Percentiles rank a stretch among this genome's conserved stretches.
phyloP scores from a whole-genome alignment of 495 filamentous ascomycete genomes.

The Penicillium simplicissimum region DNA sequence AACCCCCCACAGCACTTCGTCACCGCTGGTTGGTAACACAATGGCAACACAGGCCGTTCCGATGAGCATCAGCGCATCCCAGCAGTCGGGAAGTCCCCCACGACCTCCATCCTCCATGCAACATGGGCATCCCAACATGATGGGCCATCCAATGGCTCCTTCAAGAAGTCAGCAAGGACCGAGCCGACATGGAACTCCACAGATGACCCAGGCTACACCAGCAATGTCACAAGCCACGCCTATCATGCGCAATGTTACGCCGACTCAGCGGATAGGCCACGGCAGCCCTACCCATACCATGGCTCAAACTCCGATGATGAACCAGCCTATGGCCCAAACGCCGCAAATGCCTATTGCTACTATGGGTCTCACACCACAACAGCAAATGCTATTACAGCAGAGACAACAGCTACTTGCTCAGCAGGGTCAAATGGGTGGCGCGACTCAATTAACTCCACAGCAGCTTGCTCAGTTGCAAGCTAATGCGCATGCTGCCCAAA shows the following conservation, averaged over 20 bases:
- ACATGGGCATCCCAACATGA: slow-evolving; percentile 66
- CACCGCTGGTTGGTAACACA: slow-evolving; percentile 65
- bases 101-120: slow-evolving; percentile 77
- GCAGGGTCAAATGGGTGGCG: slow-evolving; percentile 44
- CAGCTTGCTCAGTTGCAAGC: slow-evolving; percentile 49
- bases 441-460: slow-evolving; percentile 46
- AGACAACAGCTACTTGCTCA: slow-evolving; percentile 55
- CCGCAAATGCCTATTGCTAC: slow-evolving; percentile 41
- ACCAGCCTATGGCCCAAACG: slow-evolving; percentile 50
- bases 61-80: slow-evolving; percentile 79
- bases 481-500: slow-evolving; percentile 55
- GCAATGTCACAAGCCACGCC: slow-evolving; percentile 73
- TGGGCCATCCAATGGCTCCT: slow-evolving; percentile 70
- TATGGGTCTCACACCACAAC: slow-evolving; percentile 44
- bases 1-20: slow-evolving; percentile 76
- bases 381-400: slow-evolving; percentile 46
- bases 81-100: slow-evolving; percentile 72
- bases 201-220: slow-evolving; percentile 77
- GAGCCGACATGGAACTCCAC: slow-evolving; percentile 74
- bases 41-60: slow-evolving; percentile 59
- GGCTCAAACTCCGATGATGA: slow-evolving; percentile 59
- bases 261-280: slow-evolving; percentile 71
- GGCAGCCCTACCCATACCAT: slow-evolving; percentile 66
- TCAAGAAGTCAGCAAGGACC: slow-evolving; percentile 80
- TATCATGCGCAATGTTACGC: slow-evolving; percentile 66